Evolutionary conservation across 495 filamentous ascomycete genomes (phyloP), one percentile per base, ranked within the genome.

Genomic region (Lophiostoma macrostomum): DNA sequence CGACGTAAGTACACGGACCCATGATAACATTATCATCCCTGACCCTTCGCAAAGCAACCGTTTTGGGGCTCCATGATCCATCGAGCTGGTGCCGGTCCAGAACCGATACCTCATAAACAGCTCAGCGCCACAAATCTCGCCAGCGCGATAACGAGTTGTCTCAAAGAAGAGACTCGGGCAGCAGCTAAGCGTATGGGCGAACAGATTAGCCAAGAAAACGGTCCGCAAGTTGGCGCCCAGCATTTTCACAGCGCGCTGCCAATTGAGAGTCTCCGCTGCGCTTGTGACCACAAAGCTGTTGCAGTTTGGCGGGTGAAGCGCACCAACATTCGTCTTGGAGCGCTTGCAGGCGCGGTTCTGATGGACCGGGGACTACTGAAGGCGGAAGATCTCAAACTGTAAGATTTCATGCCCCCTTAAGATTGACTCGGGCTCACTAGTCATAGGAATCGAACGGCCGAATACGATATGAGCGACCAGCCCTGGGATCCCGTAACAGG

Each of bases 51-150:
- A 24, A 24, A 6, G 25, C 58, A 62, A 43, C 53, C 58, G 10
- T 91, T 90, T 54, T 91, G 88, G 88, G 88, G 87, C 14, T 71
- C 77, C 1, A 87, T 91, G 76, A 79, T 91, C 18, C 81, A 82
- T 2, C 73, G 69, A 36, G 81, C 86, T 14, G 84, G 85, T 4
- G 88, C 87, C 1, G 88, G 88, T 3, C 87, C 87, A 0, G 57
- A 66, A 0, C 87, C 88, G 0, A 85, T 90, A 50, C 83, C 85
- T 0, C 77, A 82, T 65, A 86, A 83, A 58, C 73, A 79, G 19
- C 71, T 94, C 19, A 88, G 78, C 0, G 73, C 77, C 0, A 76
- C 80, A 3, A 79, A 75, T 0, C 68, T 94, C 6, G 80, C 83
- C 0, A 73, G 76, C 18, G 82, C 82, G 0, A 85, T 91, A 18